A percentile compares a stretch with the other conserved stretches of the same genome.
These are phyloP conservation scores for Ophiostoma tasmaniense DNA, from an alignment of 2,329 filamentous ascomycete species.

Conservation along the genomic window DNA sequence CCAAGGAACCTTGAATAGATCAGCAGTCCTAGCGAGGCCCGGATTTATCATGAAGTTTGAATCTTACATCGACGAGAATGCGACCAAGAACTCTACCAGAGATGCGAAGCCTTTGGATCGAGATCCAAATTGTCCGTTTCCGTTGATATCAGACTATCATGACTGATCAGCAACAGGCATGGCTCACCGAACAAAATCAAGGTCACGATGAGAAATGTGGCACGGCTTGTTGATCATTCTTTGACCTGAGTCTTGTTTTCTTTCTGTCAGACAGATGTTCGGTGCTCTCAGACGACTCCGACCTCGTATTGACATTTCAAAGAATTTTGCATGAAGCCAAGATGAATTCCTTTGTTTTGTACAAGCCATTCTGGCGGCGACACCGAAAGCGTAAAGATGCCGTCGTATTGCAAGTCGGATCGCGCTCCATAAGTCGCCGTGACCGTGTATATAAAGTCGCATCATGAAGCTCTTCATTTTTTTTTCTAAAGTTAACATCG, in stretches of 20 bases:
- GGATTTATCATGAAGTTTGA: not conserved
- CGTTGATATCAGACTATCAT: not conserved
- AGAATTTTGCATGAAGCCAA: not conserved
- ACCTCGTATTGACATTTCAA: not conserved
- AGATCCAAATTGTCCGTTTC: not conserved
- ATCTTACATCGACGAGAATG: not conserved
- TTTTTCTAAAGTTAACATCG: not conserved
- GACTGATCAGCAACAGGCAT: not conserved
- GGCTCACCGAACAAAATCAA: not conserved
- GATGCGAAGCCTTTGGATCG: not conserved
- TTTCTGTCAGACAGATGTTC: not conserved
- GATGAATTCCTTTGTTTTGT: not conserved
- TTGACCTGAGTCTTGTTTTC: not conserved
- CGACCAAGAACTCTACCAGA: not conserved
- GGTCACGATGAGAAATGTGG: not conserved
- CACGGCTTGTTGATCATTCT: not conserved
- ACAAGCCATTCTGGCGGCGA: not conserved
- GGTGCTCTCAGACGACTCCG: not conserved
- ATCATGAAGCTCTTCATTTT: not conserved
- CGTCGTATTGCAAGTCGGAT: not conserved
- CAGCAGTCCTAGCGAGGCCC: not conserved
- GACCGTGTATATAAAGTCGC: not conserved
- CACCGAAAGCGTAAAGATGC: not conserved
- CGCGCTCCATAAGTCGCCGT: not conserved
- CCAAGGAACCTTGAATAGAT: not conserved